Base-by-base conservation (phyloP, 805 yeast species). In the Nakazawaea sp. region DNA sequence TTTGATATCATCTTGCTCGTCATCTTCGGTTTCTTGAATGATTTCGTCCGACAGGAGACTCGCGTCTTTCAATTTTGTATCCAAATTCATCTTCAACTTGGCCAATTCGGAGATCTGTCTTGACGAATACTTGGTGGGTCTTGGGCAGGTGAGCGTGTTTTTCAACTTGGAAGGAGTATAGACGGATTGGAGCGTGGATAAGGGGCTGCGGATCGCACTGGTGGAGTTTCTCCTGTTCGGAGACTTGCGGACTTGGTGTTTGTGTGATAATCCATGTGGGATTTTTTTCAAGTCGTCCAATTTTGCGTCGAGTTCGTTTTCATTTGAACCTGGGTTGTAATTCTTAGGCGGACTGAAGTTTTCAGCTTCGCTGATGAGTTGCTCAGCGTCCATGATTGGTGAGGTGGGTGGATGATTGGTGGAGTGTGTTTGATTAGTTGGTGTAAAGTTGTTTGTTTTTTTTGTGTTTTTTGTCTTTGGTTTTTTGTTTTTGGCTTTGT, bases 181-280 rank as follows among this genome's bases (percentile, higher is more conserved):
- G 2, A 33, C 24, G 3, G 33, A 18, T 26, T 39, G 19, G 4
- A 39, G 7, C n/a, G 15, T 20, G 6, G 34, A 12, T 18, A 34
- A 31, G 10, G 42, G 38, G 3, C 21, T 27, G 15, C 37, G 18
- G 7, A 38, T 18, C 11, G 27, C 38, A 30, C 32, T 29, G 4
- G 28, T 28, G 6, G 44, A 41, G 32, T 53, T 58, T 45, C 62
- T 52, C 41, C 62, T 42, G 9, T 46, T 46, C 5, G 30, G 21
- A 3, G 30, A 27, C 5, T 18, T 15, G 12, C 32, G 30, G 9
- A 21, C 20, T 7, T 15, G 12, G 40, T 64, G 67, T 42, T 65
- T 64, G 38, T 63, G 58, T 2, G 61, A 49, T 26, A 72, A 49
- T 0, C 78, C 78, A 47, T 72, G 77, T 2, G 74, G 72, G 34